Percentiles rank a stretch among this genome's conserved stretches.
These are phyloP conservation scores for Naematelia aurantialba DNA, from an alignment of 768 basidiomycete genomes.

Conservation along the genomic window DNA sequence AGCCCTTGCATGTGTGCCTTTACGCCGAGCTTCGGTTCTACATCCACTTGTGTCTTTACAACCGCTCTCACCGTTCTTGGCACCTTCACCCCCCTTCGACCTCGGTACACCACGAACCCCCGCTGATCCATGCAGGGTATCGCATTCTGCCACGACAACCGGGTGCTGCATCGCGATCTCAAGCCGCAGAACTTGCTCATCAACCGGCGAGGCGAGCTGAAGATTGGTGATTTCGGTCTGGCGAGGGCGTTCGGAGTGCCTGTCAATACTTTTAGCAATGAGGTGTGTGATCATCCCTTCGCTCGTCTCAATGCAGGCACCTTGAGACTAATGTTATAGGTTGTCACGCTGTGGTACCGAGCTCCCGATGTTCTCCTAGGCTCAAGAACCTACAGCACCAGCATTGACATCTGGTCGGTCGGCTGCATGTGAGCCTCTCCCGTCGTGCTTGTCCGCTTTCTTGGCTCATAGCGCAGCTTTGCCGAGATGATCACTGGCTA, in stretches of 20 bases:
- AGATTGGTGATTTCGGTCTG: slow-evolving; percentile 95
- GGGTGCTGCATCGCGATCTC: slow-evolving; percentile 93
- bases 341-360: slow-evolving; percentile 97
- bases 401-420: slow-evolving; percentile 98
- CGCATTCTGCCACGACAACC: slow-evolving; percentile 96
- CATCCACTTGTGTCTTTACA: no score
- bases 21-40: no score
- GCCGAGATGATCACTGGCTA: slow-evolving; percentile 99
- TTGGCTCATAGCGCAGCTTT: slow-evolving; percentile 54
- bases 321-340: slow-evolving; percentile 49
- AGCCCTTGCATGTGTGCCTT: no score
- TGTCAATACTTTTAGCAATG: slow-evolving; percentile 98
- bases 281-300: slow-evolving; percentile 51
- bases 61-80: no score
- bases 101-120: not conserved
- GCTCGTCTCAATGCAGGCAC: not conserved
- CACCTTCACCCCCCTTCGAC: not conserved
- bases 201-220: slow-evolving; percentile 93
- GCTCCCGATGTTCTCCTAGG: slow-evolving; percentile 97
- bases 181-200: slow-evolving; percentile 98
- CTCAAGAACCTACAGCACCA: slow-evolving; percentile 93
- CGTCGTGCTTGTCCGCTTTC: not conserved
- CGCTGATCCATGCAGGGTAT: slow-evolving; percentile 59
- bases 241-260: slow-evolving; percentile 97
- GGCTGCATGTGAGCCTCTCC: slow-evolving; percentile 68